Evolutionary conservation across 257 asterid genomes (phyloP).

Genomic region (Scutellaria baicalensis): DNA sequence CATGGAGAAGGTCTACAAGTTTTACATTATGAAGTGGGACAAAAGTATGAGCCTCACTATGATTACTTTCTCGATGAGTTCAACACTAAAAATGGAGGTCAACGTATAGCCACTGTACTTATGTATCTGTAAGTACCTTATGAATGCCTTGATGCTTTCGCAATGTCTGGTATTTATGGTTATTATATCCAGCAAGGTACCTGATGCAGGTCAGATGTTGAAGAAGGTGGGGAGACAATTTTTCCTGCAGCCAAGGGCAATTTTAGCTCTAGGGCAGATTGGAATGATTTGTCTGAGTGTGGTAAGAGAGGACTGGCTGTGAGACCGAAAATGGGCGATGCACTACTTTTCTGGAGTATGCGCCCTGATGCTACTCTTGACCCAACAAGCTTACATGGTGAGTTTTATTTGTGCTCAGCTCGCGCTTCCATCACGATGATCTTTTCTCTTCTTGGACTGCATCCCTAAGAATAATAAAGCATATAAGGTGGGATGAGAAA

Average conservation of each 20-base stretch:
- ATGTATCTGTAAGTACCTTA: conserved; percentile 71
- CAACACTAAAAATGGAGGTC: conserved; percentile 86
- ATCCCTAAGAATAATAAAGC: background rate
- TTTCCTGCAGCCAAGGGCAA: conserved; percentile 77
- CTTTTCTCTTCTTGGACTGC: background rate
- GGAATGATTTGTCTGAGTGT: conserved; percentile 71
- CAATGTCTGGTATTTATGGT: background rate
- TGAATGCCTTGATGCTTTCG: background rate
- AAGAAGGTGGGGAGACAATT: conserved; percentile 96
- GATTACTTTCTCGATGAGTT: conserved; percentile 73
- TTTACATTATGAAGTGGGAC: conserved; percentile 83
- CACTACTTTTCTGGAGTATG: conserved; percentile 92
- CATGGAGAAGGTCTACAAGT: conserved; percentile 92
- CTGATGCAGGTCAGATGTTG: conserved; percentile 79
- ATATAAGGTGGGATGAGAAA: background rate
- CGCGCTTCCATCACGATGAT: background rate
- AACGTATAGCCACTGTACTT: conserved; percentile 83
- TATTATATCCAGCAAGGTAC: conserved; percentile 4
- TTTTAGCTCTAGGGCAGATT: conserved; percentile 48
- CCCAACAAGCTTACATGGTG: conserved; percentile 83
- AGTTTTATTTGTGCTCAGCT: conserved; percentile 17
- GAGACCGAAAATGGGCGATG: conserved; percentile 76
- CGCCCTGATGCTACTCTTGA: conserved; percentile 80
- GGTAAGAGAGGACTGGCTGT: conserved; percentile 70
- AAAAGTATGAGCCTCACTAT: conserved; percentile 84